These are phyloP conservation scores for Entelexis sorbosivorans DNA, from an alignment of 1,139 yeast species.

Conservation along the genomic window DNA sequence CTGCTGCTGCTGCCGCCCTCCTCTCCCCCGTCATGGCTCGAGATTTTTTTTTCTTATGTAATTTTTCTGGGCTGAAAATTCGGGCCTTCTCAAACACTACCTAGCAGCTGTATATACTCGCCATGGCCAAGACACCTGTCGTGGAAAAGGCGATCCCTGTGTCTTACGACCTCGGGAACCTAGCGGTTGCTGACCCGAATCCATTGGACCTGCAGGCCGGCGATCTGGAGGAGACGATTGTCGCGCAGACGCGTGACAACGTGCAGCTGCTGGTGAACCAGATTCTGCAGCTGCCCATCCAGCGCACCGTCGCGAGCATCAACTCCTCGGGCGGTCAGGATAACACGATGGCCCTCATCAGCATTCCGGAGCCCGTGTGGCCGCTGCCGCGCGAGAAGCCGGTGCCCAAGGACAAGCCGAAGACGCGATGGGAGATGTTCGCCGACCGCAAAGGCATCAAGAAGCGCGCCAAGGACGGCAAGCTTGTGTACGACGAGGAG, in stretches of 20 bases:
- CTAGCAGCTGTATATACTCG: not conserved
- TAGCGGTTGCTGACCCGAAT: constrained; percentile 57
- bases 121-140: constrained; percentile 36
- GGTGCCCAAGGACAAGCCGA: constrained; percentile 81
- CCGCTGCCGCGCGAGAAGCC: constrained; percentile 90
- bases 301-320: constrained; percentile 65
- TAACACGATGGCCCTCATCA: constrained; percentile 70
- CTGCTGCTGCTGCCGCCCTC: too few species aligned
- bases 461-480: constrained; percentile 82
- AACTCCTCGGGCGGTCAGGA: constrained; percentile 50
- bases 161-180: constrained; percentile 68
- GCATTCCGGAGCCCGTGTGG: constrained; percentile 75
- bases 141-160: constrained; percentile 86
- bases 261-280: constrained; percentile 86
- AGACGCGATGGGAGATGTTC: constrained; percentile 93
- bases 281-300: constrained; percentile 76
- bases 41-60: not conserved
- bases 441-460: constrained; percentile 92
- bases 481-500: constrained; percentile 81
- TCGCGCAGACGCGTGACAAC: constrained; percentile 75
- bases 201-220: constrained; percentile 51
- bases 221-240: constrained; percentile 54
- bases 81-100: not conserved
- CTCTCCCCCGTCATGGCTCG: too few species aligned
- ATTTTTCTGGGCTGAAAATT: constrained; percentile 6